Percentiles rank a stretch among this genome's conserved stretches.
Evolutionary conservation across 1,284 basidiomycete genomes (phyloP).

Genomic region (Ceratobasidium sp.): DNA sequence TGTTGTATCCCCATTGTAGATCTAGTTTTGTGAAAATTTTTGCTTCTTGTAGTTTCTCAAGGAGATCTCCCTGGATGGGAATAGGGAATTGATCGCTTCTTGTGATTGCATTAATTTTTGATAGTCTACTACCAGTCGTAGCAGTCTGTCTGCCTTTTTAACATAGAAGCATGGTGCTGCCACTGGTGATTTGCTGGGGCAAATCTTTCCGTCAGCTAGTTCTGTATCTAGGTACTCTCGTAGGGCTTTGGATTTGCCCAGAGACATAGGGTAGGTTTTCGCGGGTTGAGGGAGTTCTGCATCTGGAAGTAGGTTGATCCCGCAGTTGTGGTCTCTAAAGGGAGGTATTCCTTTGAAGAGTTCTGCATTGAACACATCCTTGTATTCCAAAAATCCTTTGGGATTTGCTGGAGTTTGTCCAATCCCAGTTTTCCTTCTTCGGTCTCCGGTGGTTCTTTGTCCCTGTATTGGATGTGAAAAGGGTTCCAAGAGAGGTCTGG

Average conservation of each 20-base stretch:
- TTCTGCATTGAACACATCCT: too few species aligned
- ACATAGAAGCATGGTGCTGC: slow-evolving; percentile 28
- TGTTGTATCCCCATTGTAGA: slow-evolving; percentile 51
- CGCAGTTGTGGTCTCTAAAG: too few species aligned
- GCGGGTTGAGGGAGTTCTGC: too few species aligned
- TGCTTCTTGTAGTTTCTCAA: slow-evolving; percentile 48
- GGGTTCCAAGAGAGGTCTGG: too few species aligned
- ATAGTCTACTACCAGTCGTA: slow-evolving; percentile 59
- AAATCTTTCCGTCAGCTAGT: slow-evolving; percentile 14
- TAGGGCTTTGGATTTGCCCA: neutral
- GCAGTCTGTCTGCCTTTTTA: slow-evolving; percentile 55
- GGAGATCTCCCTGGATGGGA: slow-evolving; percentile 46
- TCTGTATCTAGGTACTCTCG: slow-evolving; percentile 20
- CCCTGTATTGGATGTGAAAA: too few species aligned
- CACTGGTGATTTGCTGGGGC: neutral
- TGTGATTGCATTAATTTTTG: slow-evolving; percentile 55
- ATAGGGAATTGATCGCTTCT: slow-evolving; percentile 49
- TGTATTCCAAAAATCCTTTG: too few species aligned
- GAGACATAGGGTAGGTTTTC: slow-evolving; percentile 29
- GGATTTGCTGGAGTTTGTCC: too few species aligned
- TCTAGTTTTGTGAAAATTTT: slow-evolving; percentile 53
- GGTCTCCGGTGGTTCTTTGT: too few species aligned
- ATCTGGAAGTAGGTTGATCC: too few species aligned
- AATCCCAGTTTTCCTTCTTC: too few species aligned
- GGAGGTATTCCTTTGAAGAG: too few species aligned